Conservation (phyloP, 129 eudicot species). For the Dittrichia graveolens region DNA sequence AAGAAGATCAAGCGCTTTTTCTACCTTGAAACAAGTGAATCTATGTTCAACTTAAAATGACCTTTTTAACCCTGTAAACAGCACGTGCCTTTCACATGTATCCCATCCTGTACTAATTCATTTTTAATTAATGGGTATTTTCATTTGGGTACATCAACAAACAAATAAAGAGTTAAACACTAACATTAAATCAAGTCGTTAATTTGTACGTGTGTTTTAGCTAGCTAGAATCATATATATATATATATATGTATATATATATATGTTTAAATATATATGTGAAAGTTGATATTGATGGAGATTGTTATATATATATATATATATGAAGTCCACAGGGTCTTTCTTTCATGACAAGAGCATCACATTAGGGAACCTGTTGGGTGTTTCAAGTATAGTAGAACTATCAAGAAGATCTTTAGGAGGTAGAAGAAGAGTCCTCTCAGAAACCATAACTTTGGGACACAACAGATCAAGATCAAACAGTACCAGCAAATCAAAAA, state of each 20-base stretch:
- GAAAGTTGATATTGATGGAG: background rate
- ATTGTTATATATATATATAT: conserved; percentile 11
- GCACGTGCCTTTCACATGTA: conserved; percentile 24
- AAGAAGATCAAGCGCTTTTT: conserved; percentile 30
- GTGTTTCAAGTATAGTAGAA: conserved; percentile 64
- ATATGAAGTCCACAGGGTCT: conserved; percentile 69
- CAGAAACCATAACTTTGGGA: conserved; percentile 48
- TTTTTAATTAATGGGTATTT: too few species aligned
- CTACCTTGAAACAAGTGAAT: conserved; percentile 34
- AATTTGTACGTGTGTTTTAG: background rate
- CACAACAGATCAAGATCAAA: conserved; percentile 38
- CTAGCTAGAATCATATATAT: background rate
- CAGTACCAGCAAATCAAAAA: conserved; percentile 48
- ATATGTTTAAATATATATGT: conserved; percentile 10
- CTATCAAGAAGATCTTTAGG: conserved; percentile 62
- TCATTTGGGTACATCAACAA: too few species aligned
- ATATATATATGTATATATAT: conserved; percentile 14
- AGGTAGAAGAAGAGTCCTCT: conserved; percentile 45
- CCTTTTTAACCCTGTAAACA: conserved; percentile 5
- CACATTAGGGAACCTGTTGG: conserved; percentile 73
- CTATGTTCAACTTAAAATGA: conserved; percentile 19
- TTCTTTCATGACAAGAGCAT: conserved; percentile 77
- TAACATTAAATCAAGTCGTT: background rate
- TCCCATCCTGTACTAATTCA: background rate
- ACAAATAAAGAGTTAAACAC: too few species aligned